Conservation (phyloP, 176 grass and related monocot species). For the Echinochloa phyllopogon region DNA sequence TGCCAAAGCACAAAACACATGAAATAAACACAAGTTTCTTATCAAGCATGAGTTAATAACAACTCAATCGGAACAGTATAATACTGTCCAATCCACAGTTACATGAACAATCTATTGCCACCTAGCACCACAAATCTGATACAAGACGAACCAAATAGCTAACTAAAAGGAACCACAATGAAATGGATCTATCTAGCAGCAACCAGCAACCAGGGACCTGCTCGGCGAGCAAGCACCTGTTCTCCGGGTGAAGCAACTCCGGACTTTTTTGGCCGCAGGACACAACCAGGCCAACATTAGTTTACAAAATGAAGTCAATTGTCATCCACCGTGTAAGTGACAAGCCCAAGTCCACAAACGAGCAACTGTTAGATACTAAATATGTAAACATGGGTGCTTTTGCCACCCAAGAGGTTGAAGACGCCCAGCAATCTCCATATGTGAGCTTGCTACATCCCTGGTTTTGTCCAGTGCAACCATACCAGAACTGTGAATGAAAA, state of each 20-base stretch:
- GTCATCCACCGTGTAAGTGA: background rate
- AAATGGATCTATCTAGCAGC: background rate
- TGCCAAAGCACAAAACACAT: no score
- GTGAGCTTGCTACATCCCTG: background rate
- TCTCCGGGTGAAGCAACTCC: no score
- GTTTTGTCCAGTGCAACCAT: background rate
- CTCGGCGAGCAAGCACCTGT: no score
- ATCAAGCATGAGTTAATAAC: no score
- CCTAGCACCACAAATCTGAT: background rate
- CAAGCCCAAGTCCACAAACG: background rate
- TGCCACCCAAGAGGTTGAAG: background rate
- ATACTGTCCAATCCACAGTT: no score
- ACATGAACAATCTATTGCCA: no score
- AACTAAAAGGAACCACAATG: background rate
- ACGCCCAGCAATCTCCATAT: background rate
- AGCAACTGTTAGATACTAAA: background rate
- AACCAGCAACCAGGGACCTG: no score
- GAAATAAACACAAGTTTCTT: no score
- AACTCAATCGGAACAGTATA: no score
- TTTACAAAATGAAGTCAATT: constrained; percentile 22
- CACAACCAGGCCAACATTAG: background rate
- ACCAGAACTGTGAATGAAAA: background rate
- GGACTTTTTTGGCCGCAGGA: no score
- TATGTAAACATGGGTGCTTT: background rate
- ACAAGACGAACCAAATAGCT: background rate